Conservation (phyloP, 2,329 filamentous ascomycete genomes). For the Fusarium concolor region DNA sequence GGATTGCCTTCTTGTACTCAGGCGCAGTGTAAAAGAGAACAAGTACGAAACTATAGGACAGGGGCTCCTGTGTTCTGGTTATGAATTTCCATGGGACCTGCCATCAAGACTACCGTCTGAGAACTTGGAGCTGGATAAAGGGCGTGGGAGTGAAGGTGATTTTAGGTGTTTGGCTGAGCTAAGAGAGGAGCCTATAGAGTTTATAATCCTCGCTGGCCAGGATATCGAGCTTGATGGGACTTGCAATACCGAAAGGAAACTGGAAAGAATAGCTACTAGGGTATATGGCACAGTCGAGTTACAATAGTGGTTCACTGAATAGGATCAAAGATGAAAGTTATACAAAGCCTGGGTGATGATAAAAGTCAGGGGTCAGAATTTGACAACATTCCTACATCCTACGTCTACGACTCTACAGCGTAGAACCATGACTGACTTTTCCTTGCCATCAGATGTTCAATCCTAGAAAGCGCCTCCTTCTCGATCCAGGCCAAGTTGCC, state of each 20-base stretch:
- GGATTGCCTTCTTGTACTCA: neutral
- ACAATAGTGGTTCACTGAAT: too few species aligned
- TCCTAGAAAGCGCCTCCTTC: too few species aligned
- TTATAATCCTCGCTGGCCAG: neutral
- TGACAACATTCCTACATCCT: too few species aligned
- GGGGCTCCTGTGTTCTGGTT: neutral
- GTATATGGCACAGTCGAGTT: neutral
- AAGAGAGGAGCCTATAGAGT: neutral
- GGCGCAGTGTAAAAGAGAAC: neutral
- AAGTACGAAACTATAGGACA: neutral
- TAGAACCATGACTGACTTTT: too few species aligned
- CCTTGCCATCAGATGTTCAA: too few species aligned
- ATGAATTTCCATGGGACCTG: neutral
- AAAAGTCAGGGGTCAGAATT: too few species aligned
- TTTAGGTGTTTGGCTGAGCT: neutral
- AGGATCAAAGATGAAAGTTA: too few species aligned
- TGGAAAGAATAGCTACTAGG: neutral
- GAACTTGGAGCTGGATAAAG: neutral
- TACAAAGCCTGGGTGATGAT: too few species aligned
- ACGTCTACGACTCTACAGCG: too few species aligned
- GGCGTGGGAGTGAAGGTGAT: neutral
- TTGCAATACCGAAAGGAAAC: neutral
- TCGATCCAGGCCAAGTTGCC: too few species aligned
- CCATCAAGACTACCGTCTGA: neutral
- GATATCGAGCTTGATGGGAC: neutral